phyloP scores from a whole-genome alignment of 2,329 filamentous ascomycete species.

The Metarhizium album region DNA sequence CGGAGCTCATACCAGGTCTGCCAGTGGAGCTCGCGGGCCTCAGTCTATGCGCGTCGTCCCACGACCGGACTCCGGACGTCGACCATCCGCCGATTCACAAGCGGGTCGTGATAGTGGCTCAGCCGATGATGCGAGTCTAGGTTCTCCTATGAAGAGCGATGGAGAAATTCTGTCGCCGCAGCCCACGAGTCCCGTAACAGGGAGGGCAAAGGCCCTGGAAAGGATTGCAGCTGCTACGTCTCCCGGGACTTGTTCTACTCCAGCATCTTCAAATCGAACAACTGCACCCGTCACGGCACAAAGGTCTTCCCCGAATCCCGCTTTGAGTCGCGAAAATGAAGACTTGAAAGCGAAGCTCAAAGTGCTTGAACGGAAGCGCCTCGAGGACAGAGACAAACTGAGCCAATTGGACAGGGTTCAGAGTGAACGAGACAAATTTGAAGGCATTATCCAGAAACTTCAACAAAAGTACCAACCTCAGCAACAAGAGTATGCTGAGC shows the following conservation, averaged over 20 bases:
- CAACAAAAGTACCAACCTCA: slow-evolving; percentile 82
- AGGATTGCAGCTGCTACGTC: slow-evolving; percentile 33
- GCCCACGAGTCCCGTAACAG: slow-evolving; percentile 37
- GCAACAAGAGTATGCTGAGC: slow-evolving; percentile 64
- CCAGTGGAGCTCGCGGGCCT: slow-evolving; percentile 30
- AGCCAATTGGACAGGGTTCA: slow-evolving; percentile 68
- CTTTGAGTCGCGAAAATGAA: slow-evolving; percentile 60
- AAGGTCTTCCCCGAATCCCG: slow-evolving; percentile 36
- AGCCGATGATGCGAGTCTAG: slow-evolving; percentile 21
- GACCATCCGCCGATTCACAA: slow-evolving; percentile 36
- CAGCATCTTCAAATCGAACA: slow-evolving; percentile 21
- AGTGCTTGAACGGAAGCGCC: slow-evolving; percentile 75
- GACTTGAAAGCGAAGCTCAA: slow-evolving; percentile 81
- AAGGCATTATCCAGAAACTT: slow-evolving; percentile 79
- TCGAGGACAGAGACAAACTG: slow-evolving; percentile 76
- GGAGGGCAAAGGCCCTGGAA: slow-evolving; percentile 41
- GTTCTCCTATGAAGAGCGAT: slow-evolving; percentile 41
- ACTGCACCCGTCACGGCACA: slow-evolving; percentile 15
- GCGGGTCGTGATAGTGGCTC: slow-evolving; percentile 30
- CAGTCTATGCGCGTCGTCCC: slow-evolving; percentile 22
- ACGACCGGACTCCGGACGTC: slow-evolving; percentile 30
- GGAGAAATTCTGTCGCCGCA: slow-evolving; percentile 39
- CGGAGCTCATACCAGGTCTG: slow-evolving; percentile 24
- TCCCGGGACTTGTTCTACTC: slow-evolving; percentile 16
- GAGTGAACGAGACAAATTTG: slow-evolving; percentile 66